Base-by-base conservation (phyloP, 192 early-diverging fungal species). In the Coemansia sp. region DNA sequence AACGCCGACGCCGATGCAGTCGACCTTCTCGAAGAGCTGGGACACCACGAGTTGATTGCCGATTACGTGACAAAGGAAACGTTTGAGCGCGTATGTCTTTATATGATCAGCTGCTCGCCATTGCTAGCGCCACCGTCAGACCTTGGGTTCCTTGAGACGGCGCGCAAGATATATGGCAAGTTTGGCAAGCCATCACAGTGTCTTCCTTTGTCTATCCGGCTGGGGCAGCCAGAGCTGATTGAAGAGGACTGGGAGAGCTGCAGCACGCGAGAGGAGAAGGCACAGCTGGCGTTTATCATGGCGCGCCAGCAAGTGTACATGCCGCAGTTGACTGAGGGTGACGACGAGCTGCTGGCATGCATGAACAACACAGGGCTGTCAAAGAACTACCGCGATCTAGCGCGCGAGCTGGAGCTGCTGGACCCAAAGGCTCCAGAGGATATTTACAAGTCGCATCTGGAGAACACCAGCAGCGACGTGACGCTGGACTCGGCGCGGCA, bases 1-100 rank as follows among this genome's bases (percentile, higher is more conserved):
- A 98, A 98, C 68, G 97, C 95, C 7, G 98, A 99, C 78, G 95
- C 95, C 1, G 98, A 99, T 85, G 97, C 98, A 7, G 94, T 97
- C 70, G 98, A 99, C 85, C 85, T 99, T 68, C 85, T 99, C 64
- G 69, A 96, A 53, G 95, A 97, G 84, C 71, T 99, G 58, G 95
- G 96, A 72, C 86, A 87, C 34, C 87, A 97, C 64, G 92, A 94
- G 53, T 70, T 91, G 61, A 75, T 99, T 16, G 88, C 90, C 8
- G 73, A 87, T 44, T 96, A 92, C 78, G 94, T 98, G 27, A 94
- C 96, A 83, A 93, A 94, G 81, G 90, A 97, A 69, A 96, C 94
- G 8, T 98, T 92, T 81, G 87, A 89, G 69, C 92, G 98, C 33
- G 96, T 99, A 33, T 98, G 98, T 67, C 80, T 95, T 29, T 99